Conservation (phyloP, 495 filamentous ascomycete genomes). For the Aspergillus steynii region DNA sequence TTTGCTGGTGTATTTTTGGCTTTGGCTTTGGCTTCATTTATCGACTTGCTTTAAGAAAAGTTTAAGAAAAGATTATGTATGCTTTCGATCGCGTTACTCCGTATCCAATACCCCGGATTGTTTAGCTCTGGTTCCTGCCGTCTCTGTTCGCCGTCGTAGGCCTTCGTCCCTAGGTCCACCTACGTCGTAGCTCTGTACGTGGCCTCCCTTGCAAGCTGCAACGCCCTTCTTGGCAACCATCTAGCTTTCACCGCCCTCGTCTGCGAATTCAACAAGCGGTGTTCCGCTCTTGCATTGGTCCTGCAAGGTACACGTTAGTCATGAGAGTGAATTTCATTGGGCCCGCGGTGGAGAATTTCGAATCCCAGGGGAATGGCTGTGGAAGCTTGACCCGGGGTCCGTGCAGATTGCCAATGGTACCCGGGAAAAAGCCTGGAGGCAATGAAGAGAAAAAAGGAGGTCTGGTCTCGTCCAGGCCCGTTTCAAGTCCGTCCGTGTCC, state of each 20-base stretch:
- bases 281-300: slow-evolving; percentile 62
- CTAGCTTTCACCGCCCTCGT: slow-evolving; percentile 5
- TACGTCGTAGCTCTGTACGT: too few relatives aligned
- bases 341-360: slow-evolving; percentile 11
- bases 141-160: too few relatives aligned
- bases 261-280: slow-evolving; percentile 55
- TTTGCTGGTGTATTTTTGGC: neutral
- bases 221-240: neutral
- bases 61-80: too few relatives aligned
- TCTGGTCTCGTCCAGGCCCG: too few relatives aligned
- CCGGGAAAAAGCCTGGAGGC: slow-evolving; percentile 3
- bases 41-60: too few relatives aligned
- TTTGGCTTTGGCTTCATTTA: neutral
- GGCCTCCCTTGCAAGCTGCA: neutral
- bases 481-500: too few relatives aligned
- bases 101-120: too few relatives aligned
- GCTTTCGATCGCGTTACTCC: too few relatives aligned
- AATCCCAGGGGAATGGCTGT: slow-evolving; percentile 15
- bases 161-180: too few relatives aligned
- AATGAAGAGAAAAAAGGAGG: neutral
- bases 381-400: slow-evolving; percentile 18
- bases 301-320: slow-evolving; percentile 41
- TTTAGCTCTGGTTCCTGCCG: too few relatives aligned
- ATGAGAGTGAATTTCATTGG: neutral
- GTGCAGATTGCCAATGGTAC: slow-evolving; percentile 12